Conservation (phyloP, 1,284 basidiomycete genomes). For the Tylopilus microsporus region DNA sequence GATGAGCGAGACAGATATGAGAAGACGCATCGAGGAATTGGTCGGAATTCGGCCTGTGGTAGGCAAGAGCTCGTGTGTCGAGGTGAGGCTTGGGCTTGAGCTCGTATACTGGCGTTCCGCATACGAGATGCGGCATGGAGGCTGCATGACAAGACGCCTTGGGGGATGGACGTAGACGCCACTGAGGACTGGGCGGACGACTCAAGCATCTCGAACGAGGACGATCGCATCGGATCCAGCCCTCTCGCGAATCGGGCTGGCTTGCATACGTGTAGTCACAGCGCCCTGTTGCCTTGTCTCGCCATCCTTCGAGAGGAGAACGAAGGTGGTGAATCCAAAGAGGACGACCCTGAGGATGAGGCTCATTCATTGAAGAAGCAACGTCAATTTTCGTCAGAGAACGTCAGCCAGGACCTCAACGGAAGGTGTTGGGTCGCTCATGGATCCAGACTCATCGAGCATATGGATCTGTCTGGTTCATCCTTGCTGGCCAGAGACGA, state of each 20-base stretch:
- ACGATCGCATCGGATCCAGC: slow-evolving; percentile 24
- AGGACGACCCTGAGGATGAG: slow-evolving; percentile 9
- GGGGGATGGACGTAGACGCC: slow-evolving; percentile 26
- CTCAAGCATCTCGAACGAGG: slow-evolving; percentile 12
- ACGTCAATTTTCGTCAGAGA: slow-evolving; percentile 3
- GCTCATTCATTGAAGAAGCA: slow-evolving; percentile 22
- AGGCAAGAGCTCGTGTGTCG: slow-evolving; percentile 25
- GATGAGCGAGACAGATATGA: slow-evolving; percentile 39
- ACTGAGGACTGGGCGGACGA: neutral
- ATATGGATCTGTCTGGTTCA: slow-evolving; percentile 28
- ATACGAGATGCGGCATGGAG: slow-evolving; percentile 21
- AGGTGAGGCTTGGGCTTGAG: slow-evolving; percentile 15
- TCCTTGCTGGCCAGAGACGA: slow-evolving; percentile 15
- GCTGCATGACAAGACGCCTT: slow-evolving; percentile 19
- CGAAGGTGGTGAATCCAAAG: slow-evolving; percentile 10
- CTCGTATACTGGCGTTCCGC: slow-evolving; percentile 14
- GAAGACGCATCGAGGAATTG: slow-evolving; percentile 45
- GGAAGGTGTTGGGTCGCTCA: neutral
- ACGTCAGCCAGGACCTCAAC: neutral
- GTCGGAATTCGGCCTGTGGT: slow-evolving; percentile 43
- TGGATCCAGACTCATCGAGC: slow-evolving; percentile 24
- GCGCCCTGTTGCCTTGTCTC: slow-evolving; percentile 13
- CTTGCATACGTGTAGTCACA: slow-evolving; percentile 7
- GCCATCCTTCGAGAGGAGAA: slow-evolving; percentile 26
- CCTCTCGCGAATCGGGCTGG: slow-evolving; percentile 23